These are phyloP conservation scores for Aureobasidium vineae DNA, from an alignment of 2,329 filamentous ascomycete genomes.

Conservation along the genomic window DNA sequence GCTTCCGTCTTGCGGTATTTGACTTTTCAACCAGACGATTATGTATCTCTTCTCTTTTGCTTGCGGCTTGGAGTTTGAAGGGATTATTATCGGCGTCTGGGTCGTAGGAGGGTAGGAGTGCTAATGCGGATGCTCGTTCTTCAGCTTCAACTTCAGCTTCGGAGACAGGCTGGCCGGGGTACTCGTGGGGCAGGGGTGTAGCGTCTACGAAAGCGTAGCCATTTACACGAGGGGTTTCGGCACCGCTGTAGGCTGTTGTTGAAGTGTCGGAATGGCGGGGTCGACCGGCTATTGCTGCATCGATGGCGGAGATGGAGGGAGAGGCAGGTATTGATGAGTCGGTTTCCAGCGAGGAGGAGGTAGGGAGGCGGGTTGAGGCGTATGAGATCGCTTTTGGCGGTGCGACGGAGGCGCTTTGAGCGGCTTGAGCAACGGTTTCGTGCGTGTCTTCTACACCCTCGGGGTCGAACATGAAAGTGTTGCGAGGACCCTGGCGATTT, in stretches of 20 bases:
- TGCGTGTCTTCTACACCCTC: constrained; percentile 59
- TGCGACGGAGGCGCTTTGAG: constrained; percentile 67
- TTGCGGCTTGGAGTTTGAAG: constrained; percentile 73
- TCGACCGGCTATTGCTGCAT: constrained; percentile 76
- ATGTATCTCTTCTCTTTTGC: constrained; percentile 76
- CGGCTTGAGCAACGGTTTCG: constrained; percentile 64
- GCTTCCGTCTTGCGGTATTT: constrained; percentile 40
- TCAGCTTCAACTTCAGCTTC: constrained; percentile 38
- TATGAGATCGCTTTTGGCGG: constrained; percentile 76
- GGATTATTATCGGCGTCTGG: constrained; percentile 63
- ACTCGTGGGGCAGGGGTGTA: constrained; percentile 57
- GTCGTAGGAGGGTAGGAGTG: constrained; percentile 47
- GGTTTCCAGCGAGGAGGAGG: constrained; percentile 32
- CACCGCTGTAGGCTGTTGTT: constrained; percentile 54
- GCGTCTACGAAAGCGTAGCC: constrained; percentile 95
- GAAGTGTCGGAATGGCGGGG: constrained; percentile 52
- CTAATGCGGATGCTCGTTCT: constrained; percentile 41
- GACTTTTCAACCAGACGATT: constrained; percentile 83
- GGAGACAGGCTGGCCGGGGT: constrained; percentile 48
- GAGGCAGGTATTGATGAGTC: constrained; percentile 59
- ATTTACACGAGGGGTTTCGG: constrained; percentile 85
- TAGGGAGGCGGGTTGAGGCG: constrained; percentile 75
- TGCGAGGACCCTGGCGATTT: constrained; percentile 60
- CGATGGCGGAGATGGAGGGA: constrained; percentile 79
- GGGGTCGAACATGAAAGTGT: constrained; percentile 82